A percentile compares a stretch with the other conserved stretches of the same genome.
Conservation (phyloP, 345 rosid species). For the Excoecaria cochinchinensis region DNA sequence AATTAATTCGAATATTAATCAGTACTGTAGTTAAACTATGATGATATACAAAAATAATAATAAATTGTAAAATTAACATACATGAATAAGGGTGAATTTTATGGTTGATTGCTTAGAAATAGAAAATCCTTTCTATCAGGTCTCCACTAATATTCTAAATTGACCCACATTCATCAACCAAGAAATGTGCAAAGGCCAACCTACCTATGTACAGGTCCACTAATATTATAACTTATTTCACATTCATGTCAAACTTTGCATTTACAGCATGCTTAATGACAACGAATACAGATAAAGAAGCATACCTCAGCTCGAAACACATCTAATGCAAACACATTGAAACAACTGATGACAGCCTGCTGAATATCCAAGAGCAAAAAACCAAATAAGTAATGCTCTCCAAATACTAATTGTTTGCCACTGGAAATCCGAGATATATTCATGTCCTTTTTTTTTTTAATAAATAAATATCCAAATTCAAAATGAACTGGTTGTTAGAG, state of each 20-base stretch:
- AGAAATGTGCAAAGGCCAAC: neutral
- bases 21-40: no score
- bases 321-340: slow-evolving; percentile 91
- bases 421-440: no score
- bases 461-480: no score
- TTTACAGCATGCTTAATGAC: neutral
- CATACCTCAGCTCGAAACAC: slow-evolving; percentile 92
- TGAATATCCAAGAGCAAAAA: slow-evolving; percentile 59
- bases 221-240: neutral
- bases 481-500: no score
- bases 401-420: neutral
- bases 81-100: neutral
- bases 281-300: neutral
- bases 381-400: neutral
- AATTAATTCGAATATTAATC: no score
- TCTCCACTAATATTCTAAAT: no score
- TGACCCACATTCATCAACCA: no score
- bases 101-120: neutral
- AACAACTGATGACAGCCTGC: slow-evolving; percentile 95
- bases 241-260: neutral
- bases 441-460: no score
- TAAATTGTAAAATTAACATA: no score
- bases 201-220: neutral
- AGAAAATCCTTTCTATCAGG: neutral
- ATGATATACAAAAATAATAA: no score